Evolutionary conservation across 1,284 basidiomycete species (phyloP), one percentile per base, ranked within the genome.

Genomic region (Termitomyces sp.): DNA sequence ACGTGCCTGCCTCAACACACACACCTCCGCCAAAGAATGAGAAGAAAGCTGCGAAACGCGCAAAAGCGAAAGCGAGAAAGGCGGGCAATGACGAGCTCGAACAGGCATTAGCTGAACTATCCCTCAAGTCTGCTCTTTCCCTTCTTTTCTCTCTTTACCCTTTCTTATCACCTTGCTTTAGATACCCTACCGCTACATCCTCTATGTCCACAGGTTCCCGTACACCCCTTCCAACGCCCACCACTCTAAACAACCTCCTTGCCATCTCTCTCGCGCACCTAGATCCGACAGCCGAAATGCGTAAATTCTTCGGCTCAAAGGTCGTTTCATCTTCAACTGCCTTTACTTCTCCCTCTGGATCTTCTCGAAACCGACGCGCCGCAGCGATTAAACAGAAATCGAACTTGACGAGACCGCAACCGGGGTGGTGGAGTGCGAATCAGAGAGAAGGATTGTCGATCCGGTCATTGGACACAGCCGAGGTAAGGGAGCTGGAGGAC

Each of bases 241-340:
- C 64, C 8, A 70, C 73, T 9, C 71, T 87, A 10, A 73, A 83
- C 3, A 68, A 78, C 33, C 78, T 95, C 0, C 77, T 96, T 5
- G 75, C 86, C 0, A 84, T 94, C 4, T 92, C 90, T 0, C 73
- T 87, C 0, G 76, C 86, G 51, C 80, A 92, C 62, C 82, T 97
- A 15, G 93, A 97, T 58, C 79, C 86, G 9, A 92, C 95, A 55
- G 86, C 86, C 0, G 94, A 98, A 68, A 81, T 97, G 70, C 85
- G 89, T 54, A 88, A 84, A 59, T 95, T 97, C 78, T 98, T 98
- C 64, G 94, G 94, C 1, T 82, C 90, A 6, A 90, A 88, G 67
- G 92, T 96, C 52, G 81, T 96, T 13, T 74, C 83, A 57, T 78
- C 82, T 1, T 65, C 75, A 0, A 58, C 61, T 57, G 77, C 81